phyloP scores from a whole-genome alignment of 495 filamentous ascomycete species.

The Lasiosphaeria miniovina region DNA sequence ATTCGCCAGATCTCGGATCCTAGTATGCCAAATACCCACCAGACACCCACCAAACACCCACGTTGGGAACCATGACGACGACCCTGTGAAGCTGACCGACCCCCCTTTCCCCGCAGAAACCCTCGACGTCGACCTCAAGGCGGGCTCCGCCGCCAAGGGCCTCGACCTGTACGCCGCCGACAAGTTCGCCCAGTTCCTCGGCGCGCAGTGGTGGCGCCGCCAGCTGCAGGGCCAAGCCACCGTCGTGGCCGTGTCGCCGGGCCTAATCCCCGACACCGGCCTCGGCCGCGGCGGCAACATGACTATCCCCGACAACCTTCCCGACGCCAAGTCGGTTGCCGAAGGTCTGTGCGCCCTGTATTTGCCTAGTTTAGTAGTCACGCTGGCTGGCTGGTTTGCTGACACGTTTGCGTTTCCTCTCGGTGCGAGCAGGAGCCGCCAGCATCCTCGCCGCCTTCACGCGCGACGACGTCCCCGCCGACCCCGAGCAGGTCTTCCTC shows the following conservation, averaged over 20 bases:
- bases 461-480: slow-evolving; percentile 41
- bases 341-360: slow-evolving; percentile 30
- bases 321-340: slow-evolving; percentile 38
- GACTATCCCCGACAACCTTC: slow-evolving; percentile 17
- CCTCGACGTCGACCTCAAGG: slow-evolving; percentile 34
- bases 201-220: slow-evolving; percentile 50
- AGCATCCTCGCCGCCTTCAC: slow-evolving; percentile 41
- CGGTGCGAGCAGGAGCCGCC: slow-evolving; percentile 29
- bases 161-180: slow-evolving; percentile 30
- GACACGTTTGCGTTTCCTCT: neutral
- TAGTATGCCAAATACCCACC: neutral
- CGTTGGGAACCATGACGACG: too few relatives aligned
- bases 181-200: slow-evolving; percentile 45
- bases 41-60: too few relatives aligned
- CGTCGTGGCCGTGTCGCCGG: slow-evolving; percentile 46
- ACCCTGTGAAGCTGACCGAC: neutral
- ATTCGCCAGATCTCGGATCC: slow-evolving; percentile 32
- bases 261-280: slow-evolving; percentile 39
- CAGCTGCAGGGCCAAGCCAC: slow-evolving; percentile 33
- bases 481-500: slow-evolving; percentile 45
- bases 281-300: slow-evolving; percentile 22
- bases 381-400: neutral
- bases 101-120: neutral
- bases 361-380: neutral
- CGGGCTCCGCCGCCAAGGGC: slow-evolving; percentile 22